Base-by-base conservation (phyloP, 1,139 yeast genomes). In the Taiozyma sp. region DNA sequence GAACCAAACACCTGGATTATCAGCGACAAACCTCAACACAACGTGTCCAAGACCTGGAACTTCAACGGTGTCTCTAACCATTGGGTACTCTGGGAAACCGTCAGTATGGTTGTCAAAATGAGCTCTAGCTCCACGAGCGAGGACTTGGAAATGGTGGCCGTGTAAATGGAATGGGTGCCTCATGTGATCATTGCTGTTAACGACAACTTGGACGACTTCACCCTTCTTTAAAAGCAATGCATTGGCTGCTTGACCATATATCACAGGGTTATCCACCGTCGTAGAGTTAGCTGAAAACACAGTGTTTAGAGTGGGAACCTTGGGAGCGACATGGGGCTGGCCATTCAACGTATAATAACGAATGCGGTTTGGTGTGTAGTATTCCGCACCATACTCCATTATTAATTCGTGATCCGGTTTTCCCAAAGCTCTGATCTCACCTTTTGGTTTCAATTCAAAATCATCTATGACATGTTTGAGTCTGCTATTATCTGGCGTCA, bases 81-180 rank as follows among this genome's bases (percentile, higher is more conserved):
- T 69, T 2, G 93, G 93, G 43, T 67, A 67, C 43, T 75, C 77
- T 36, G 85, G 84, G 64, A 75, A 79, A 43, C 71, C 71, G 48
- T 66, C 70, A 2, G 73, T 78, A 44, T 68, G 68, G 42, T 73
- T 32, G 12, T 38, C 28, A 65, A 64, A 72, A 72, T 59, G 81
- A 72, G 65, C 80, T 66, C 57, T 75, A 8, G 69, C 70, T n/a
- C 39, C 84, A 60, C 87, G 74, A 38, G 80, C 77, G 50, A 88
- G 65, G 10, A 87, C 75, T 75, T 90, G 95, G 76, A 89, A 87
- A 54, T 75, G 77, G 68, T 88, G 95, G 36, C 97, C 97, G 62
- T 90, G 97, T 60, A 90, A 72, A 67, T 90, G 97, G 84, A 91
- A 88, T n/a, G 97, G 96, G 69, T 90, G 96, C 55, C 81, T 80